These are phyloP conservation scores for Withania somnifera DNA, from an alignment of 305 asterid genomes.

Conservation along the genomic window DNA sequence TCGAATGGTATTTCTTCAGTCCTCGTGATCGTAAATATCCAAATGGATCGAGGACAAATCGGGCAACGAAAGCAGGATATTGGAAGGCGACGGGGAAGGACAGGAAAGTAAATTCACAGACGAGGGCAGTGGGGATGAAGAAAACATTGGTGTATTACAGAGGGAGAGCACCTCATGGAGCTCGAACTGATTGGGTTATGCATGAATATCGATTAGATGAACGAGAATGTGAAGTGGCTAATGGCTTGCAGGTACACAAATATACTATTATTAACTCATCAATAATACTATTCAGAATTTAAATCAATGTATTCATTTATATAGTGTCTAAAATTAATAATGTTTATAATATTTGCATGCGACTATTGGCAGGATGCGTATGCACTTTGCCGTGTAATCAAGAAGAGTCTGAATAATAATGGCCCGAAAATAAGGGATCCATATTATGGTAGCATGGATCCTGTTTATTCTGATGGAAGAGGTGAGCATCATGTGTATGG, in stretches of 20 bases:
- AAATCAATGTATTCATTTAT: too few relatives aligned
- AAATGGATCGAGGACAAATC: constrained; percentile 18
- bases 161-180: constrained; percentile 74
- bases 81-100: constrained; percentile 64
- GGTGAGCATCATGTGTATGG: neutral
- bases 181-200: constrained; percentile 65
- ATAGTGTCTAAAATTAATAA: too few relatives aligned
- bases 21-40: constrained; percentile 22
- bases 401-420: neutral
- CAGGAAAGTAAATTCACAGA: constrained; percentile 43
- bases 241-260: constrained; percentile 10
- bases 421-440: neutral
- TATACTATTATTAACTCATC: too few relatives aligned
- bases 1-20: constrained; percentile 19
- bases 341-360: too few relatives aligned
- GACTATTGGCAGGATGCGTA: constrained; percentile 4
- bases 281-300: too few relatives aligned
- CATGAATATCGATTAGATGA: constrained; percentile 49
- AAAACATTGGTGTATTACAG: constrained; percentile 63
- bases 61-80: constrained; percentile 17
- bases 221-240: constrained; percentile 10
- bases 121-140: constrained; percentile 57
- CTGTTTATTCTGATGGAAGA: neutral
- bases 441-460: neutral
- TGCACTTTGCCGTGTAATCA: constrained; percentile 13